phyloP scores from a whole-genome alignment of 257 asterid genomes.

The Ocimum tenuiflorum region DNA sequence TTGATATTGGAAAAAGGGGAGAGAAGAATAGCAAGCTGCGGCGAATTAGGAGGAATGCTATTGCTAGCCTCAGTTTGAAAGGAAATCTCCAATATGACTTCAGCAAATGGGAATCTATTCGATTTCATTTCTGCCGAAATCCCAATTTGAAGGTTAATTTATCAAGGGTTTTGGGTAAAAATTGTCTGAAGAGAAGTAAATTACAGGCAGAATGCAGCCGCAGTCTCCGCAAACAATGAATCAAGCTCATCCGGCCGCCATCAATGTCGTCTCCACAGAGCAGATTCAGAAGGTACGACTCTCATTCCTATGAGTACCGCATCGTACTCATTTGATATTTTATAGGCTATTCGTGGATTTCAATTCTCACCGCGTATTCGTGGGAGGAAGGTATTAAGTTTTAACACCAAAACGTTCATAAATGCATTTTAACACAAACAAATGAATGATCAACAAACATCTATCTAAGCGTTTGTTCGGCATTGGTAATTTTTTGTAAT shows the following conservation, averaged over 20 bases:
- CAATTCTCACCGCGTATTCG: no score
- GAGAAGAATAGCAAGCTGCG: neutral
- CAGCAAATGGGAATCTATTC: neutral
- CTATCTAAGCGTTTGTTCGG: neutral
- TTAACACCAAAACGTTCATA: no score
- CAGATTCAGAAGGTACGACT: conserved; percentile 95
- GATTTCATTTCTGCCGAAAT: neutral
- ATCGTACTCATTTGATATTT: neutral
- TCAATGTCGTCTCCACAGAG: conserved; percentile 75
- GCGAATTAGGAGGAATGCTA: no score
- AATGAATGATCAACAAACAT: neutral
- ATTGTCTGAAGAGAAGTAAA: neutral
- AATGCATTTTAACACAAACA: neutral
- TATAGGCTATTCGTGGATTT: neutral
- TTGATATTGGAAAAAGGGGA: no score
- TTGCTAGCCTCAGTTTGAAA: neutral
- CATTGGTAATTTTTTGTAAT: no score
- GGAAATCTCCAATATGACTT: neutral
- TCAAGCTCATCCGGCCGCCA: conserved; percentile 41
- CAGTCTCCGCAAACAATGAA: conserved; percentile 40
- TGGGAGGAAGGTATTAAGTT: no score
- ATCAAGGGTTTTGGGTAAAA: conserved; percentile 2
- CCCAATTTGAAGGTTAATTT: conserved; percentile 3
- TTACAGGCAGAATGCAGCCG: conserved; percentile 31
- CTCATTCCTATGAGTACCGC: neutral